Evolutionary conservation across 371 early-diverging fungal genomes (phyloP).

Genomic region (Lichtheimia corymbifera): DNA sequence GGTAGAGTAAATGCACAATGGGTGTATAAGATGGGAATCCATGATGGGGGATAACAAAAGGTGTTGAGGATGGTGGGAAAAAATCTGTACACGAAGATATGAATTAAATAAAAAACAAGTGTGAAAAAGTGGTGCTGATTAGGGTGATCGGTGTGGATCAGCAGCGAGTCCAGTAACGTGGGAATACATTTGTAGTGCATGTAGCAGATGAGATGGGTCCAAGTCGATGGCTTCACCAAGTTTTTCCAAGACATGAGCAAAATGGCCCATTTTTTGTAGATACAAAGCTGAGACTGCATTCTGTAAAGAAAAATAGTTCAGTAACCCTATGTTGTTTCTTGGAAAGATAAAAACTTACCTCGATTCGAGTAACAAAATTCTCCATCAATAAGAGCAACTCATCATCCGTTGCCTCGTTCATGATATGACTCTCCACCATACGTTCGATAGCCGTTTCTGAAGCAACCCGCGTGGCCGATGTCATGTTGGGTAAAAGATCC

Average conservation of each 20-base stretch:
- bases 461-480: too few relatives aligned
- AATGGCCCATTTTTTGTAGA: constrained; percentile 56
- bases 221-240: constrained; percentile 55
- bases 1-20: too few relatives aligned
- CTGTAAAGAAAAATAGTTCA: constrained; percentile 20
- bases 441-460: neutral
- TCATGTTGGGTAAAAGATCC: neutral
- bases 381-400: constrained; percentile 51
- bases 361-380: constrained; percentile 51
- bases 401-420: constrained; percentile 43
- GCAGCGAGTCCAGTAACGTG: constrained; percentile 30
- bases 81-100: too few relatives aligned
- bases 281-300: constrained; percentile 61
- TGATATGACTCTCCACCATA: constrained; percentile 22
- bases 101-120: too few relatives aligned
- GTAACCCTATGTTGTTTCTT: neutral
- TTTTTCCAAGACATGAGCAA: constrained; percentile 56
- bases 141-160: neutral
- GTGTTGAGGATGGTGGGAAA: too few relatives aligned
- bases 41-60: too few relatives aligned
- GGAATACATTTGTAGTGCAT: constrained; percentile 65
- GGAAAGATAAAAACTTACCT: constrained; percentile 18
- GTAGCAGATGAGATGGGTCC: constrained; percentile 58
- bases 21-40: too few relatives aligned
- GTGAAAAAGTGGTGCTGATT: too few relatives aligned